These are phyloP conservation scores for Cutaneotrichosporon spelunceum DNA, from an alignment of 1,284 basidiomycete species.

Conservation along the genomic window DNA sequence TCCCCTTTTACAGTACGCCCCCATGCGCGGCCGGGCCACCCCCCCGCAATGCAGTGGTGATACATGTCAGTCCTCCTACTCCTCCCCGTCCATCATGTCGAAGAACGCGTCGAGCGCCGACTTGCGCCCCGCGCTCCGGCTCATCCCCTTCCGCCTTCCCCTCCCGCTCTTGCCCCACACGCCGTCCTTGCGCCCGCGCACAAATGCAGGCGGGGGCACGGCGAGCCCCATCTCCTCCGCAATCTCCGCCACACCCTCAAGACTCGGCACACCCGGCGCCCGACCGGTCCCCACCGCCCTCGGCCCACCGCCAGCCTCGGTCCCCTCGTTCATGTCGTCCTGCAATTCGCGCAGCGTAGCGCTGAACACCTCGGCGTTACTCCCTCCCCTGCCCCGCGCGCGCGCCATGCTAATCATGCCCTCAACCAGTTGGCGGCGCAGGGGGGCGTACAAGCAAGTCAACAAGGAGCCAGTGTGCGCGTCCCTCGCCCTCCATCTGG, in stretches of 20 bases:
- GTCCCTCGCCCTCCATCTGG: background rate
- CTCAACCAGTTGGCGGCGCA: background rate
- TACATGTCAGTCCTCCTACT: background rate
- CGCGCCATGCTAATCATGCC: background rate
- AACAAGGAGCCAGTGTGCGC: background rate
- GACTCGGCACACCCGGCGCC: no score
- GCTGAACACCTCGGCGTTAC: background rate
- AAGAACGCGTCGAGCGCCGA: background rate
- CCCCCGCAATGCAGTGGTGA: conserved; percentile 1
- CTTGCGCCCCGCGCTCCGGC: background rate
- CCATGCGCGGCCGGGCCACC: no score
- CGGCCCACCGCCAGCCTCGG: no score
- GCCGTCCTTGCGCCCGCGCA: background rate
- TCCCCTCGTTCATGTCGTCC: background rate
- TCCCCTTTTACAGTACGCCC: no score
- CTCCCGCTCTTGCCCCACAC: background rate
- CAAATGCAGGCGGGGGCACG: background rate
- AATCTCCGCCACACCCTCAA: no score
- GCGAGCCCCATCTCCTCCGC: background rate
- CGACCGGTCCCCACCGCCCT: no score
- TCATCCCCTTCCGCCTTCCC: background rate
- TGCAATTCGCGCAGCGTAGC: background rate
- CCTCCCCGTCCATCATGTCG: background rate
- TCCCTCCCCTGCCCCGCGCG: background rate
- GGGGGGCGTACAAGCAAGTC: background rate